Evolutionary conservation across 192 early-diverging fungal genomes (phyloP).

Genomic region (Coemansia sp.): DNA sequence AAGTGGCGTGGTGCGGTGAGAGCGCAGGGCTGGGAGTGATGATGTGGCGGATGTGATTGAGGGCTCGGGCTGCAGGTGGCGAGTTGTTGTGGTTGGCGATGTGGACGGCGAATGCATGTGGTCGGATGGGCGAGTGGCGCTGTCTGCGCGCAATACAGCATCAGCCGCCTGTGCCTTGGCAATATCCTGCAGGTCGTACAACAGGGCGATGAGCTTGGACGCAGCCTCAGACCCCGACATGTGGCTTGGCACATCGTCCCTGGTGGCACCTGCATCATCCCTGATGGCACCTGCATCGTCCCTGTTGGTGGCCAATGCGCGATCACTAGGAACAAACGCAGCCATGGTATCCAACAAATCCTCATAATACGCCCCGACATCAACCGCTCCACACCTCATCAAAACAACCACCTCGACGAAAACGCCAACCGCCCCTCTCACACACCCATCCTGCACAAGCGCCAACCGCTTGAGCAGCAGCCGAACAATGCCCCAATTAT

Average conservation of each 20-base stretch:
- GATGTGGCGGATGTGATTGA: slow-evolving; percentile 34
- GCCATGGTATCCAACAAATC: slow-evolving; percentile 36
- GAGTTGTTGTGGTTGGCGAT: not conserved
- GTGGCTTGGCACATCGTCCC: slow-evolving; percentile 7
- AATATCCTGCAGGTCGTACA: slow-evolving; percentile 39
- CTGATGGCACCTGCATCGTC: not conserved
- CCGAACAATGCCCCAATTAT: slow-evolving; percentile 44
- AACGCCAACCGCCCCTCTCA: slow-evolving; percentile 14
- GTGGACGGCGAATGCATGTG: slow-evolving; percentile 4
- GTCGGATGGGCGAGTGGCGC: not conserved
- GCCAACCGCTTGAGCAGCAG: slow-evolving; percentile 41
- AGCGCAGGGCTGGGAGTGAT: slow-evolving; percentile 37
- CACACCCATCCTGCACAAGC: slow-evolving; percentile 16
- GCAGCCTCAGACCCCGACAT: slow-evolving; percentile 27
- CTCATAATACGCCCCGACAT: slow-evolving; percentile 26
- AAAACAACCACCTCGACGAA: slow-evolving; percentile 38
- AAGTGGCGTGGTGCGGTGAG: slow-evolving; percentile 31
- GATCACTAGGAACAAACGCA: slow-evolving; percentile 40
- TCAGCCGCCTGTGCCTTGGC: slow-evolving; percentile 12
- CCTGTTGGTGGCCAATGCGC: slow-evolving; percentile 15
- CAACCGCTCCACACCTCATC: slow-evolving; percentile 33
- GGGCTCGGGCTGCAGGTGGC: slow-evolving; percentile 22
- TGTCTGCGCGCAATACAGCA: not conserved
- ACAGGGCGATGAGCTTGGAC: slow-evolving; percentile 30
- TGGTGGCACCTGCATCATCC: not conserved